Evolutionary conservation across 164 flowering plant genomes (phyloP), one percentile per base, ranked within the genome.

Genomic region (Paratinospora sagittata): DNA sequence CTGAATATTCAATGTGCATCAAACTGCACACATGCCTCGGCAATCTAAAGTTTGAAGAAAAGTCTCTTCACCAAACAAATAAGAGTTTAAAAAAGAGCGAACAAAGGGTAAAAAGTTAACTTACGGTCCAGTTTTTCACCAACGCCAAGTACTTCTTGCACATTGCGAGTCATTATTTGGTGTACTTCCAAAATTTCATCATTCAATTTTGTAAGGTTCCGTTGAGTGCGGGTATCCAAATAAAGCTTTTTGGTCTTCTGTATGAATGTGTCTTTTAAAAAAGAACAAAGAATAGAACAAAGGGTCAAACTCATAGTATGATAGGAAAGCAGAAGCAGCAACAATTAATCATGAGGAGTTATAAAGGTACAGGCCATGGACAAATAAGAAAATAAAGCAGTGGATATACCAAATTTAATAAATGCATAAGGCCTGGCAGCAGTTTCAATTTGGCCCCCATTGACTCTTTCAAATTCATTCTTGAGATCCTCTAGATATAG

Each of bases 111-210:
- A 52, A 67, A 24, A n/a, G n/a, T n/a, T 26, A 68, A 75, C 95
- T 88, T 86, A 90, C 98, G 95, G 74, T 93, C 97, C 81, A 93
- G 73, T 74, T 93, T 90, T 87, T 93, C 98, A 74, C 98, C 98
- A 78, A 93, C 98, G 69, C 98, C 98, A 77, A 93, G 95, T 72
- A 93, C 98, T 79, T 93, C 98, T 79, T 93, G 98, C 9, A 93
- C 97, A 85, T 93, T 93, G 60, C 97, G 95, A 64, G 98, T 93
- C 98, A 89, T 93, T 73, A 93, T 89, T 75, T 93, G 97, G 84
- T 93, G 98, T 65, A 93, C 97, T 81, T 93, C 97, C 79, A 89
- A 90, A 45, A 92, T 94, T 72, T 92, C 98, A 78, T 92, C 98
- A 80, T 90, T 92, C 83, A 92, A 72, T 78, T 92, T 92, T 70